Conservation (phyloP, 2,329 filamentous ascomycete species). For the Huntiella savannae region DNA sequence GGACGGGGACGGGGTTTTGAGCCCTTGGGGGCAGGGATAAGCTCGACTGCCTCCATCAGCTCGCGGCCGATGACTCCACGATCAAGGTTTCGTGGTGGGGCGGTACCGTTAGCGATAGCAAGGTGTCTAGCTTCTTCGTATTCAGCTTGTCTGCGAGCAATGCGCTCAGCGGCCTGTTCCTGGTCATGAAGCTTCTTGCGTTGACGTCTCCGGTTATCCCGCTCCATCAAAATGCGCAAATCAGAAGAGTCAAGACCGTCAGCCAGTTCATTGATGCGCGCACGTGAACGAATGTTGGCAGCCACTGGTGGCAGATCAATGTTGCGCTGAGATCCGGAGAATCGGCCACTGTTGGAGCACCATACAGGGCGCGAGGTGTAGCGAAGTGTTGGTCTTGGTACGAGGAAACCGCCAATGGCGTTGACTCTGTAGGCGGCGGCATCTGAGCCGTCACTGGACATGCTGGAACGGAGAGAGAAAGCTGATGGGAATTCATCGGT, state of each 20-base stretch:
- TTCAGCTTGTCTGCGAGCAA: slow-evolving; percentile 9
- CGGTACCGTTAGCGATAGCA: slow-evolving; percentile 1
- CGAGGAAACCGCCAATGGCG: slow-evolving; percentile 51
- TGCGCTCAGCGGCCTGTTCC: slow-evolving; percentile 38
- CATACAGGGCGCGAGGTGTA: slow-evolving; percentile 48
- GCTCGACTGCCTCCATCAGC: slow-evolving; percentile 10
- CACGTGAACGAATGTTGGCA: slow-evolving; percentile 43
- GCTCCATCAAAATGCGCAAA: slow-evolving; percentile 72
- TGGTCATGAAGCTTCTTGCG: slow-evolving; percentile 50
- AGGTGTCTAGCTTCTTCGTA: not conserved
- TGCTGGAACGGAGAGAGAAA: slow-evolving; percentile 58
- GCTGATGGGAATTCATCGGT: slow-evolving; percentile 42
- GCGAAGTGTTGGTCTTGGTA: slow-evolving; percentile 67
- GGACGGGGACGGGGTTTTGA: not conserved
- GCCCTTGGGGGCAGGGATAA: not conserved
- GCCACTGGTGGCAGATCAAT: slow-evolving; percentile 33
- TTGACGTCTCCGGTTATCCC: slow-evolving; percentile 65
- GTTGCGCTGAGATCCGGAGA: slow-evolving; percentile 27
- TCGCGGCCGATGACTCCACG: slow-evolving; percentile 12
- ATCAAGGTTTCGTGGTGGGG: slow-evolving; percentile 7
- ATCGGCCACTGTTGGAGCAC: slow-evolving; percentile 26
- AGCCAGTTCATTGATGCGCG: slow-evolving; percentile 52
- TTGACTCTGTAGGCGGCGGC: slow-evolving; percentile 60
- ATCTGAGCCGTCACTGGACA: slow-evolving; percentile 57
- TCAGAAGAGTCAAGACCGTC: slow-evolving; percentile 73